Evolutionary conservation across 1,139 yeast genomes (phyloP), one percentile per base, ranked within the genome.

Genomic region (Protomyces lactucae-debilis): DNA sequence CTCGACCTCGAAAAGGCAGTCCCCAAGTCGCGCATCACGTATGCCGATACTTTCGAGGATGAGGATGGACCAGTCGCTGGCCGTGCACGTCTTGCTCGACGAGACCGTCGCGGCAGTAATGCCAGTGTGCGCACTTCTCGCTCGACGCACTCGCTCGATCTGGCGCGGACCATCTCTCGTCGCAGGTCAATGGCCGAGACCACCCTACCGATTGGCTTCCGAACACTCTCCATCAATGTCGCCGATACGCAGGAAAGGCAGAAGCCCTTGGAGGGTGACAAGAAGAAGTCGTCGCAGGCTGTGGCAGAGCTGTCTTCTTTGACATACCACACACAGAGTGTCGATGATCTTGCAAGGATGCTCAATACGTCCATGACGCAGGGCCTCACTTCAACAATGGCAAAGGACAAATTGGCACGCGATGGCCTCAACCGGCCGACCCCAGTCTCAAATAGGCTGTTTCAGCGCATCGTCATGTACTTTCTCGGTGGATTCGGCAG

Each of bases 401-500:
- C 74, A 5, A 65, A 68, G 4, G 63, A 69, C 10, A 64, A 67
- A 16, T 64, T 71, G 12, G 70, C 71, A 64, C 64, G 67, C 18
- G 76, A 72, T 68, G 84, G 83, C 28, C 65, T 66, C 2, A 81
- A 81, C 66, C 32, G 45, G 23, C 52, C 52, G 35, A 52, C 57
- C 8, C 63, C 63, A 10, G 63, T 59, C 25, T 52, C 57, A 40
- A 52, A 45, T 23, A 52, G 54, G 28, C 35, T 59, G 5, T 51
- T 43, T 16, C 63, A 59, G 40, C 43, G 63, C 36, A 40, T 59
- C 35, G 40, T 52, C 53, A 52, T 56, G 63, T 59, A 59, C 57
- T 52, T 59, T 23, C 54, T 59, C n/a, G 83, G 84, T 64, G 84
- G 85, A 1, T 82, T 82, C 70, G 83, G 85, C 48, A 69, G 76